Base-by-base conservation (phyloP, 768 basidiomycete genomes). In the Suillus alpinus region DNA sequence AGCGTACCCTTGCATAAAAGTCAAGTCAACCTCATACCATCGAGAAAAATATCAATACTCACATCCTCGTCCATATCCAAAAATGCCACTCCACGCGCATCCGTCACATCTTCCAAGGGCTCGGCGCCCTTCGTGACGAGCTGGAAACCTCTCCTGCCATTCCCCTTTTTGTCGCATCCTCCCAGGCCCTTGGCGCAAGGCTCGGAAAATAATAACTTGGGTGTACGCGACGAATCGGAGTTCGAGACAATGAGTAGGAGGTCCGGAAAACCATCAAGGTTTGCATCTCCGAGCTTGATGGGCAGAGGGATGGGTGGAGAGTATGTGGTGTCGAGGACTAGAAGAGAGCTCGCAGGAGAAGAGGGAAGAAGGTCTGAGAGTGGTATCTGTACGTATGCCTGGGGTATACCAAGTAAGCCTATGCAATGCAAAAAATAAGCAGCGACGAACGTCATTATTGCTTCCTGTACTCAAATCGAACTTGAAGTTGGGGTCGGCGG, bases 61-160 rank as follows among this genome's bases (percentile, higher is more conserved):
- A 95, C 95, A 73, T 99, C 95, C 73, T 98, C 97, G 67, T 98
- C 96, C 71, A 98, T 80, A 73, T 99, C 97, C 61, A 98, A 67
- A 73, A 95, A 95, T 3, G 88, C 80, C 5, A 86, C 86, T 12
- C 86, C 82, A 44, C 88, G 78, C 0, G 91, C 96, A 72, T 98
- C 97, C 64, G 81, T 86, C 18, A 98, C 79, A 8, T 73, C 73
- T 23, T 84, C 78, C 57, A 98, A 72, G 6, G 81, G 75, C 34
- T 88, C 85, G 14, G 83, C 83, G 4, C 89, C 88, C 39, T 80
- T 83, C 57, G 67, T 68, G 13, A 85, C 76, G n/a, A 79, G 72
- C 57, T 66, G 71, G 78, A 91, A 95, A 6, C 91, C 87, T 61
- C 94, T 78, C 60, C 81, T 80, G 9, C 84, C 86, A 10, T 67